Base-by-base conservation (phyloP, 2,329 filamentous ascomycete genomes). In the Alternaria panax region DNA sequence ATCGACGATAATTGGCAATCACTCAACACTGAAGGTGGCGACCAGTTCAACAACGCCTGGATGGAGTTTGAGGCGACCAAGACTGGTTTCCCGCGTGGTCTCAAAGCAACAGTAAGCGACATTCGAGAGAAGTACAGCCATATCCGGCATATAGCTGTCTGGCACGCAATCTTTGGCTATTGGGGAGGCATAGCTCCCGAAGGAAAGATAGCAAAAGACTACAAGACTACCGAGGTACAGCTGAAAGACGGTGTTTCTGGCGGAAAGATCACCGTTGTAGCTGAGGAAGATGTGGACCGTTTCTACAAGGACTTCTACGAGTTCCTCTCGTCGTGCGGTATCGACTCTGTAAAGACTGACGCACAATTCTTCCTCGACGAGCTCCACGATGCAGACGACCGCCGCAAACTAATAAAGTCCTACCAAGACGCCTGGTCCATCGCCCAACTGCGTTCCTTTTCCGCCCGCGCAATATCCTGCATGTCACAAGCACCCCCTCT, bases 251-350 rank as follows among this genome's bases (percentile, higher is more conserved):
- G 83, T 7, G 80, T 89, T 2, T 83, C 85, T 2, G 87, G 86
- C 8, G 89, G 87, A 0, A 86, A 85, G 20, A 90, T 96, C 80
- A 87, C 87, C 0, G 87, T 92, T 1, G 85, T 98, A 22, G 88
- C 89, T 6, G 86, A 89, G 36, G 86, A 91, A 43, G 92, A 97
- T 66, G 86, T 94, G 1, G 79, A 82, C 11, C 85, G 84, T 28
- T 91, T 97, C 74, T 99, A 97, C 76, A 84, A 92, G 57, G 94
- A 98, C 75, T 98, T 98, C 75, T 99, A 98, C 75, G 78, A 80
- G 2, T 98, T 97, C 71, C 85, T 99, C 1, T 83, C 84, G 0
- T 84, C 85, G 3, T 85, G 86, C 34, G 93, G 93, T 0, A 83
- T 99, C 30, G 91, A 96, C 74, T 89, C 89, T 0, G 93, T 97